Base-by-base conservation (phyloP, 768 basidiomycete genomes). In the Lactarius tabidus region DNA sequence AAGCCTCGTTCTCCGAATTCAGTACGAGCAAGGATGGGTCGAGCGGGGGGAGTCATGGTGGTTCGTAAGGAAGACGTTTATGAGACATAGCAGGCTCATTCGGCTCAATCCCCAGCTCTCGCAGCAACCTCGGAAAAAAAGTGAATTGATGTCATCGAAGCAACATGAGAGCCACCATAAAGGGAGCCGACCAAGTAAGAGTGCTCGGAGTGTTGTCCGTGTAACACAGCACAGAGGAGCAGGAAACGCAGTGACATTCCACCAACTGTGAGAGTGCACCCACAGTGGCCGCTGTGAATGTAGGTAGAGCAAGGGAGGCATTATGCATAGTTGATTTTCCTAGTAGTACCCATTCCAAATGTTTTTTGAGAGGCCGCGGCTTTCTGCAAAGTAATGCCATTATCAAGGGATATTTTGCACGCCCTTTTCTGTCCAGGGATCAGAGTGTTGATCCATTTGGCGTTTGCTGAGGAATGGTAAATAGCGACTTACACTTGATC, bases 21-120 rank as follows among this genome's bases (percentile, higher is more conserved):
- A 62, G 60, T 26, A 66, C 65, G n/a, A 59, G 65, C 28, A 66
- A 58, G 12, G 65, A 62, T 35, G 23, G 33, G 33, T 62, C 65
- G 4, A 62, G 60, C 43, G 56, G 9, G n/a, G 23, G 8, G 7
- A 5, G 57, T 6, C 60, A 66, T 66, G 33, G 43, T n/a, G 28
- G 15, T 48, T 29, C 28, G 18, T 60, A 29, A 2, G n/a, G 23
- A 48, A 26, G 45, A 23, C 45, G 9, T 45, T 12, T 5, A 45
- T n/a, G 23, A 45, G 3, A 3, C 45, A 45, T n/a, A n/a, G 43
- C 43, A n/a, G 9, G 23, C 6, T 45, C 23, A 45, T 45, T 23
- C 23, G 45, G 45, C 23, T 12, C n/a, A 23, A 2, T 3, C 45
- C 23, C n/a, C 14, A 23, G 45, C 45, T 10, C 45, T 45, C 12